Evolutionary conservation across 768 basidiomycete species (phyloP).

Genomic region (Calvatia gigantea): DNA sequence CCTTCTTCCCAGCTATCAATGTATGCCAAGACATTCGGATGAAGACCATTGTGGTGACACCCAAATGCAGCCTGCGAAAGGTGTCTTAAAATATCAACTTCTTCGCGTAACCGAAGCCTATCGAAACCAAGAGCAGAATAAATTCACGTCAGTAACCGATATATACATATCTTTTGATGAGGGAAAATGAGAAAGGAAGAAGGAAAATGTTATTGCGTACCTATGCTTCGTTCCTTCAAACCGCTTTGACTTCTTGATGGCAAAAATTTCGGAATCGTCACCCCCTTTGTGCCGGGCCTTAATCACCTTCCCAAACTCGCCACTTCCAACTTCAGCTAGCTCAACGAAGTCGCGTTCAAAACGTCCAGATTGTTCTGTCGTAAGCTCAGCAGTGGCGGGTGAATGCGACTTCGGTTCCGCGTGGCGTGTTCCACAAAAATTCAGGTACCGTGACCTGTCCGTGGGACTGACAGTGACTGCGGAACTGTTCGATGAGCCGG

Average conservation of each 20-base stretch:
- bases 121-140: conserved; percentile 18
- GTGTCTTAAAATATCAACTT: conserved; percentile 87
- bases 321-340: conserved; percentile 80
- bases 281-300: conserved; percentile 70
- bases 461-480: conserved; percentile 44
- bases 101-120: conserved; percentile 86
- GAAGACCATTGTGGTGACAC: conserved; percentile 38
- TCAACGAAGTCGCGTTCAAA: conserved; percentile 83
- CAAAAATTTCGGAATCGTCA: conserved; percentile 56
- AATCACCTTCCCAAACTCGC: conserved; percentile 92
- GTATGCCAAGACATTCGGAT: conserved; percentile 84
- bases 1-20: conserved; percentile 97
- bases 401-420: conserved; percentile 20
- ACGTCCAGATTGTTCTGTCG: conserved; percentile 49
- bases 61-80: conserved; percentile 45
- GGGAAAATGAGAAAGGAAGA: no score
- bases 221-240: conserved; percentile 91
- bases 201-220: conserved; percentile 39
- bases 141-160: conserved; percentile 7
- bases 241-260: conserved; percentile 91
- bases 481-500: conserved; percentile 57
- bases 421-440: conserved; percentile 20
- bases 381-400: conserved; percentile 31
- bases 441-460: conserved; percentile 25
- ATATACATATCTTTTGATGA: conserved; percentile 12